A percentile compares a stretch with the other conserved stretches of the same genome.
Evolutionary conservation across 1,139 yeast genomes (phyloP).

Genomic region (Saccharomyces hybrid): DNA sequence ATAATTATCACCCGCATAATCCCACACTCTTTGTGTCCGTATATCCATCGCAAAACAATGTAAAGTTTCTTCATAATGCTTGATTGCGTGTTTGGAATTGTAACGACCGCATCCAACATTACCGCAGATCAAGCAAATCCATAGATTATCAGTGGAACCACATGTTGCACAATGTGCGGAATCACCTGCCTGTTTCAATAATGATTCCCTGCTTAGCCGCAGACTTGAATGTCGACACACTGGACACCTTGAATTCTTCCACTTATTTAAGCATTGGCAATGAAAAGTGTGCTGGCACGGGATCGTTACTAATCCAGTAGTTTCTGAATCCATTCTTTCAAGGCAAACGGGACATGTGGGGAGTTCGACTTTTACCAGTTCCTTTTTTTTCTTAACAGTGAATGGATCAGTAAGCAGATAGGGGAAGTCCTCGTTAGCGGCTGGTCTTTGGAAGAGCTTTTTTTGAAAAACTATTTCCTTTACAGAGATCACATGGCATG

Average conservation of each 20-base stretch:
- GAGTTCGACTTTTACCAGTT: constrained; percentile 44
- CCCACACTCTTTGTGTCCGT: constrained; percentile 86
- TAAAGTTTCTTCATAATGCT: constrained; percentile 68
- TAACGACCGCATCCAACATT: constrained; percentile 86
- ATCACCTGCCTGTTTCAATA: constrained; percentile 35
- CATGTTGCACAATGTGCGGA: constrained; percentile 36
- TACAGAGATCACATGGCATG: constrained; percentile 69
- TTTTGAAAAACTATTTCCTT: constrained; percentile 41
- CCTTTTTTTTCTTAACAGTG: constrained; percentile 13
- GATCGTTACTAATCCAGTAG: constrained; percentile 78
- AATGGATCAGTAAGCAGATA: constrained; percentile 72
- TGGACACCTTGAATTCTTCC: constrained; percentile 91
- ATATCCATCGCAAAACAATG: constrained; percentile 94
- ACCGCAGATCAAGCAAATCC: constrained; percentile 92
- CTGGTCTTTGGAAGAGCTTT: constrained; percentile 22
- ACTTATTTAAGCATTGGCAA: constrained; percentile 78
- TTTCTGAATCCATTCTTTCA: constrained; percentile 77
- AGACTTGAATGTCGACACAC: constrained; percentile 73
- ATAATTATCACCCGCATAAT: constrained; percentile 84
- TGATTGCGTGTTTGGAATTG: constrained; percentile 78
- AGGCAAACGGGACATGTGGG: constrained; percentile 94
- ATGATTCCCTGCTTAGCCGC: constrained; percentile 18
- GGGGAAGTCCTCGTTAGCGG: constrained; percentile 39
- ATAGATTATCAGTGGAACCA: constrained; percentile 58
- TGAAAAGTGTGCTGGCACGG: constrained; percentile 94